phyloP scores from a whole-genome alignment of 495 filamentous ascomycete genomes.

The Neurospora sublineolata region DNA sequence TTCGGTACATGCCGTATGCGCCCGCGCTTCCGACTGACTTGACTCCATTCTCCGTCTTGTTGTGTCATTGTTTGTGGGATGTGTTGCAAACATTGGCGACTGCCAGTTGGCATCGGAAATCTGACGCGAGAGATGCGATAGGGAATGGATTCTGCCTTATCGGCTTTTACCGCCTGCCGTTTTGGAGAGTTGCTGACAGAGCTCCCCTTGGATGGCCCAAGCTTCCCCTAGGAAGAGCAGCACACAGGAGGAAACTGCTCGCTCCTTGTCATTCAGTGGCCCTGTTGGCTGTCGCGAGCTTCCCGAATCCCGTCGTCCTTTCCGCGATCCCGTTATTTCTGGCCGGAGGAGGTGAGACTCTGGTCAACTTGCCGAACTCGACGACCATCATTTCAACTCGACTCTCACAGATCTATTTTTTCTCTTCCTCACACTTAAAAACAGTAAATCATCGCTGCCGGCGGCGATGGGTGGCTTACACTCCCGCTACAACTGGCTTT shows the following conservation, averaged over 20 bases:
- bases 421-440: neutral
- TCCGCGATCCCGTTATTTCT: neutral
- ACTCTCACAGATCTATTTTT: neutral
- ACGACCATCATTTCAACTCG: neutral
- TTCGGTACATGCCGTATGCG: slow-evolving; percentile 9
- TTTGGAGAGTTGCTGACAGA: neutral
- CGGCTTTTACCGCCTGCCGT: slow-evolving; percentile 3
- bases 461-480: neutral
- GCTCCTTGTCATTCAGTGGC: neutral
- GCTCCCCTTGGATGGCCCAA: neutral
- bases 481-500: neutral
- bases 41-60: slow-evolving; percentile 13
- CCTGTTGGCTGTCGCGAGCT: neutral
- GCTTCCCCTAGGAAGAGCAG: neutral
- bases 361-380: neutral
- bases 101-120: neutral
- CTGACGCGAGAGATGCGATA: neutral
- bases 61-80: slow-evolving; percentile 2
- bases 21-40: slow-evolving; percentile 19
- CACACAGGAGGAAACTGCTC: neutral
- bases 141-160: slow-evolving; percentile 4
- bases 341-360: neutral
- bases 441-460: neutral
- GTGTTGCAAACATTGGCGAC: neutral
- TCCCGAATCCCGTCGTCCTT: neutral